phyloP scores from a whole-genome alignment of 345 rosid genomes.

The Reutealis trisperma region DNA sequence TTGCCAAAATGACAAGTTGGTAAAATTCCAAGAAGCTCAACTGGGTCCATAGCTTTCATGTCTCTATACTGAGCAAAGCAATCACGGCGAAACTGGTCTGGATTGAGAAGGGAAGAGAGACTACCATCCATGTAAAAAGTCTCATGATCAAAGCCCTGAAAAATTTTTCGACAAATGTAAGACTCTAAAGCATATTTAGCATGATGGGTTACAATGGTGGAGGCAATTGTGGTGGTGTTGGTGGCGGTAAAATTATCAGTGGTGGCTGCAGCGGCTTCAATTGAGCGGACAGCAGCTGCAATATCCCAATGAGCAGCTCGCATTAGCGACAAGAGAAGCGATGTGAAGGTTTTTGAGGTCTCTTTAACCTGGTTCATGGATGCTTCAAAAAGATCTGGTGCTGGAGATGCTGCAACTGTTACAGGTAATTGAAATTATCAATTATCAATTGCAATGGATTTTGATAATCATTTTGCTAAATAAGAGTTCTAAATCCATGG shows the following conservation, averaged over 20 bases:
- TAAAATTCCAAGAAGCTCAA: constrained; percentile 81
- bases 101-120: constrained; percentile 77
- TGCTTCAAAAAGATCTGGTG: constrained; percentile 76
- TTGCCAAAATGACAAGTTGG: constrained; percentile 89
- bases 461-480: not conserved
- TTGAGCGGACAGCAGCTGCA: constrained; percentile 87
- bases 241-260: constrained; percentile 25
- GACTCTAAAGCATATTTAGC: constrained; percentile 88
- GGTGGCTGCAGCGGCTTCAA: constrained; percentile 66
- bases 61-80: constrained; percentile 84
- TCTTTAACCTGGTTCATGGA: constrained; percentile 73
- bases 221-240: constrained; percentile 39
- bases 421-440: constrained; percentile 2
- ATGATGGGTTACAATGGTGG: constrained; percentile 60
- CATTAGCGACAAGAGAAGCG: constrained; percentile 77
- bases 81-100: constrained; percentile 74
- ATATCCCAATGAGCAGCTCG: constrained; percentile 93
- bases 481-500: not conserved
- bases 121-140: constrained; percentile 92
- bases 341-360: constrained; percentile 75
- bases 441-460: too few species aligned
- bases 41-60: constrained; percentile 94
- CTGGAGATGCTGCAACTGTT: constrained; percentile 72
- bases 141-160: constrained; percentile 90
- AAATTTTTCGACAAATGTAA: constrained; percentile 67